phyloP scores from a whole-genome alignment of 805 yeast species.

The Zygotorulaspora danielsina region DNA sequence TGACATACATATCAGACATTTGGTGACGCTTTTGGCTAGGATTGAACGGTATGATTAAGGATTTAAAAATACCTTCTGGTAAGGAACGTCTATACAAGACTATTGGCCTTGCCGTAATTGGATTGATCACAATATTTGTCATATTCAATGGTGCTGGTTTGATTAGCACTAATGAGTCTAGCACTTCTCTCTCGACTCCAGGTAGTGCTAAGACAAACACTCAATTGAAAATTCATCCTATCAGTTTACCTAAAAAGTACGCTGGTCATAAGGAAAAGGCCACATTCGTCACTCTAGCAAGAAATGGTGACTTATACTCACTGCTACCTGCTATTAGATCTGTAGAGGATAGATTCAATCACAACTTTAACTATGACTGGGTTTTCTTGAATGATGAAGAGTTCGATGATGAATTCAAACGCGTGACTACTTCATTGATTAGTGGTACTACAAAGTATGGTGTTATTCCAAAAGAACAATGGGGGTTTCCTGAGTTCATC shows the following conservation, averaged over 20 bases:
- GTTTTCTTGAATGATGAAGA: slow-evolving; percentile 86
- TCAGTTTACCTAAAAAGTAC: slow-evolving; percentile 11
- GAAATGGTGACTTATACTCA: slow-evolving; percentile 66
- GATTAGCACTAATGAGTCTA: slow-evolving; percentile 1
- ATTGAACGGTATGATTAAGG: slow-evolving; percentile 10
- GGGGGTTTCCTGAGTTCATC: slow-evolving; percentile 85
- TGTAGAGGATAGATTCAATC: slow-evolving; percentile 86
- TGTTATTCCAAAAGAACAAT: slow-evolving; percentile 72
- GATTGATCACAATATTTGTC: slow-evolving; percentile 16
- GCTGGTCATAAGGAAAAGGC: slow-evolving; percentile 53
- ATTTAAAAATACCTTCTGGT: slow-evolving; percentile 14
- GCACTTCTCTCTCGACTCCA: not conserved
- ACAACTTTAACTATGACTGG: slow-evolving; percentile 84
- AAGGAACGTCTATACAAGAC: slow-evolving; percentile 15
- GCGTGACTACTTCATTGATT: slow-evolving; percentile 58
- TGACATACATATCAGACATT: too few species aligned
- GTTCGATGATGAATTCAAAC: slow-evolving; percentile 76
- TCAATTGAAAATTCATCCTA: slow-evolving; percentile 13
- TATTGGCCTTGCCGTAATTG: slow-evolving; percentile 18
- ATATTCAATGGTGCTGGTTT: slow-evolving; percentile 16
- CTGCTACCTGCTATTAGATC: slow-evolving; percentile 63
- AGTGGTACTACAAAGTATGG: slow-evolving; percentile 81
- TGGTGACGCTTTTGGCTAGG: not conserved
- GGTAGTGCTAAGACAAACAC: not conserved
- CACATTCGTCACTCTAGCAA: slow-evolving; percentile 74